Conservation (phyloP, 2,329 filamentous ascomycete species). For the Cytospora leucostoma region DNA sequence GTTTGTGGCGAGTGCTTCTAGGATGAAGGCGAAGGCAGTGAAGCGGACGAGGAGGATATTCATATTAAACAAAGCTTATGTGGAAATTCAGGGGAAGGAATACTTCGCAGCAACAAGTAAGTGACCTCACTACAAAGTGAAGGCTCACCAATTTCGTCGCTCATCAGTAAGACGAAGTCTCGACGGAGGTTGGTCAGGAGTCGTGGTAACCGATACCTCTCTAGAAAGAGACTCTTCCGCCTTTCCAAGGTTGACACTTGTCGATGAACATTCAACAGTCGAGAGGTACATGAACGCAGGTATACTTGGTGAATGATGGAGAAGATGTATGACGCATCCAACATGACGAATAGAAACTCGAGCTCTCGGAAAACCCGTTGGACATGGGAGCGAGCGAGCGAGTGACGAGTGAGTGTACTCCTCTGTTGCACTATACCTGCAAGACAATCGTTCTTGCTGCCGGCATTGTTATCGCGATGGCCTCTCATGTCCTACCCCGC, state of each 20-base stretch:
- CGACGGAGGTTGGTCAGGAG: neutral
- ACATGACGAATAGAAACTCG: neutral
- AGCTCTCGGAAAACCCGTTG: neutral
- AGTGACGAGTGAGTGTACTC: neutral
- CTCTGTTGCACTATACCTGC: neutral
- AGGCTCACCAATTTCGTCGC: neutral
- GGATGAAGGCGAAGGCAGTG: neutral
- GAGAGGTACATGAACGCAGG: neutral
- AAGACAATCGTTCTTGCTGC: neutral
- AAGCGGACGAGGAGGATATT: neutral
- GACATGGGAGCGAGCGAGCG: neutral
- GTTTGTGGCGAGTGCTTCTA: constrained; percentile 1
- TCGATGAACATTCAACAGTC: neutral
- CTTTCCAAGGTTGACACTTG: neutral
- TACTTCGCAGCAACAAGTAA: neutral
- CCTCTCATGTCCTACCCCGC: constrained; percentile 1
- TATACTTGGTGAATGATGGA: neutral
- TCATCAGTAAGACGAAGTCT: neutral
- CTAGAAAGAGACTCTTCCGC: neutral
- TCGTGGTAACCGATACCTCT: neutral
- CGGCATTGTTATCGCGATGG: neutral
- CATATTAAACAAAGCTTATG: neutral
- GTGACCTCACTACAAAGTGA: neutral
- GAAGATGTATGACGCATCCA: too few relatives aligned
- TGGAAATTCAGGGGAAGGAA: too few relatives aligned